phyloP scores from a whole-genome alignment of 495 filamentous ascomycete species.

The Penicillium samsonianum region DNA sequence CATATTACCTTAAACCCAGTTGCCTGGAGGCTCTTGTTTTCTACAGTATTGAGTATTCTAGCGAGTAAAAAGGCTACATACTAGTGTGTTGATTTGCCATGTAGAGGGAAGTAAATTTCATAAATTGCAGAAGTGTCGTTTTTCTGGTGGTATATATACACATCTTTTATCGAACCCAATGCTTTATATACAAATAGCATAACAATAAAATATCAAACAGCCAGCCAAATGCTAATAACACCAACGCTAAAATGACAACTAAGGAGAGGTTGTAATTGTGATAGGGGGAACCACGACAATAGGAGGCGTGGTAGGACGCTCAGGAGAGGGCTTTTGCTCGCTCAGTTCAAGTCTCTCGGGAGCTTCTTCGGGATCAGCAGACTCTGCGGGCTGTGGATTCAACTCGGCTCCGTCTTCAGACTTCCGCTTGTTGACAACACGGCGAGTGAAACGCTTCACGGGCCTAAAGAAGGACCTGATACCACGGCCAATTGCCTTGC shows the following conservation, averaged over 20 bases:
- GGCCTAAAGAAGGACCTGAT: slow-evolving; percentile 26
- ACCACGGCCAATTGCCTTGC: slow-evolving; percentile 21
- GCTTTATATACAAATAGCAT: slow-evolving; percentile 2
- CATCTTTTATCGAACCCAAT: slow-evolving; percentile 4
- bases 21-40: background rate
- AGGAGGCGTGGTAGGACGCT: slow-evolving; percentile 24
- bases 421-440: slow-evolving; percentile 10
- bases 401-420: background rate
- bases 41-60: background rate
- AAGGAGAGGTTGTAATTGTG: slow-evolving; percentile 39
- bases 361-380: slow-evolving; percentile 18
- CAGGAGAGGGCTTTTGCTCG: slow-evolving; percentile 18
- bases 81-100: background rate
- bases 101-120: background rate
- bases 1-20: background rate
- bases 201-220: background rate
- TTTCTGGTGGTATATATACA: background rate
- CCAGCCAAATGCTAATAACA: slow-evolving; percentile 5
- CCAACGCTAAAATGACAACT: slow-evolving; percentile 10
- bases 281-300: slow-evolving; percentile 37
- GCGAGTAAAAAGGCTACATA: background rate
- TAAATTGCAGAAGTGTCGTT: background rate
- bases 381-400: background rate
- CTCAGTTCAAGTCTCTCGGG: slow-evolving; percentile 10
- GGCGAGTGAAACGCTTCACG: slow-evolving; percentile 27